These are phyloP conservation scores for Neonectria faginata DNA, from an alignment of 2,329 filamentous ascomycete genomes.

Conservation along the genomic window DNA sequence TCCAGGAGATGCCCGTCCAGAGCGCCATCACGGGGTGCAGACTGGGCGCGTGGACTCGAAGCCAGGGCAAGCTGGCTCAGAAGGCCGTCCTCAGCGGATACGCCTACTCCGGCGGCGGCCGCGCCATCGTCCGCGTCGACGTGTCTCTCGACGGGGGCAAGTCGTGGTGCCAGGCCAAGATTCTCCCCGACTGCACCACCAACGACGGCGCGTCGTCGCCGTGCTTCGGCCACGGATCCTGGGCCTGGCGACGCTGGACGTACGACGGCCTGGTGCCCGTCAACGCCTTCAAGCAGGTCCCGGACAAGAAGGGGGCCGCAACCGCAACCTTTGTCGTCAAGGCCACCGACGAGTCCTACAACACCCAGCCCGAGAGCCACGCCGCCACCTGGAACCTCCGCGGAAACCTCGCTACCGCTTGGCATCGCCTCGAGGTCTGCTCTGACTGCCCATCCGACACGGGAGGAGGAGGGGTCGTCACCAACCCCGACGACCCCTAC, in stretches of 20 bases:
- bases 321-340: conserved; percentile 70
- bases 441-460: conserved; percentile 45
- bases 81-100: conserved; percentile 67
- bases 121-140: conserved; percentile 75
- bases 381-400: conserved; percentile 71
- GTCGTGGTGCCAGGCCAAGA: conserved; percentile 72
- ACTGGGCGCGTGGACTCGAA: conserved; percentile 53
- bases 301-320: conserved; percentile 43
- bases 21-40: conserved; percentile 70
- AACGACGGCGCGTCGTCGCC: conserved; percentile 43
- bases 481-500: conserved; percentile 18
- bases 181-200: conserved; percentile 62
- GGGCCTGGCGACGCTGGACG: conserved; percentile 75
- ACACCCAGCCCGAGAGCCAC: conserved; percentile 73
- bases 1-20: conserved; percentile 76
- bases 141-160: conserved; percentile 72
- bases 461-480: not conserved
- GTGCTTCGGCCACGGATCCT: conserved; percentile 61
- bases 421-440: conserved; percentile 67
- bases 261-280: conserved; percentile 62
- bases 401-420: conserved; percentile 75
- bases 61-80: conserved; percentile 29
- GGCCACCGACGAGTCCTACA: conserved; percentile 74
- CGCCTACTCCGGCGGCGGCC: conserved; percentile 75
- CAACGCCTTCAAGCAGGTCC: conserved; percentile 40